A percentile compares a stretch with the other conserved stretches of the same genome.
Conservation (phyloP, 2,329 filamentous ascomycete genomes). For the Bipolaris zeicola region DNA sequence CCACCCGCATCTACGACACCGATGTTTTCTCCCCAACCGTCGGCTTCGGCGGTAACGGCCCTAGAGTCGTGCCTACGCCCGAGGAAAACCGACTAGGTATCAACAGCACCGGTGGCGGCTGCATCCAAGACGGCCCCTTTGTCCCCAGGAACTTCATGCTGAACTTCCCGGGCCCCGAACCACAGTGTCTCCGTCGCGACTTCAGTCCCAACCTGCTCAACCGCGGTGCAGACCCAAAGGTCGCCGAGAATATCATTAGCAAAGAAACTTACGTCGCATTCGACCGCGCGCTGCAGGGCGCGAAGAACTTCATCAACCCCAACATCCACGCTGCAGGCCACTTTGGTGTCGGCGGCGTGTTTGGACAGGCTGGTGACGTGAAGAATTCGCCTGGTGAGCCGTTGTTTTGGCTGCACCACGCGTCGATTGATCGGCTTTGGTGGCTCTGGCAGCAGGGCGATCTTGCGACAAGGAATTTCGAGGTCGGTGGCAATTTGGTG, state of each 20-base stretch:
- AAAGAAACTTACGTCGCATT: conserved; percentile 38
- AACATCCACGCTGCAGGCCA: conserved; percentile 47
- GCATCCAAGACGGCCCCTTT: conserved; percentile 42
- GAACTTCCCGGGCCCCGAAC: conserved; percentile 28
- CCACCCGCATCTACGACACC: conserved; percentile 20
- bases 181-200: conserved; percentile 41
- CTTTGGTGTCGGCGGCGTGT: conserved; percentile 44
- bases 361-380: conserved; percentile 42
- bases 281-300: conserved; percentile 33
- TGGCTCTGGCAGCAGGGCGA: conserved; percentile 40
- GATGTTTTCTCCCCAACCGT: conserved; percentile 25
- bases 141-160: conserved; percentile 26
- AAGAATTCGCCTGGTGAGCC: conserved; percentile 44
- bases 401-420: conserved; percentile 49
- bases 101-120: conserved; percentile 41
- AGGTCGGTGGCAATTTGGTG: conserved; percentile 46
- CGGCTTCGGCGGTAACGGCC: conserved; percentile 47
- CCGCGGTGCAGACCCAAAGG: conserved; percentile 21
- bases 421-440: conserved; percentile 45
- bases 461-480: conserved; percentile 34
- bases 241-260: conserved; percentile 30
- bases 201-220: conserved; percentile 37
- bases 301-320: conserved; percentile 30
- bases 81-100: conserved; percentile 33
- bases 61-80: conserved; percentile 30